Base-by-base conservation (phyloP, 2,329 filamentous ascomycete species). In the Fusarium kyushuense region DNA sequence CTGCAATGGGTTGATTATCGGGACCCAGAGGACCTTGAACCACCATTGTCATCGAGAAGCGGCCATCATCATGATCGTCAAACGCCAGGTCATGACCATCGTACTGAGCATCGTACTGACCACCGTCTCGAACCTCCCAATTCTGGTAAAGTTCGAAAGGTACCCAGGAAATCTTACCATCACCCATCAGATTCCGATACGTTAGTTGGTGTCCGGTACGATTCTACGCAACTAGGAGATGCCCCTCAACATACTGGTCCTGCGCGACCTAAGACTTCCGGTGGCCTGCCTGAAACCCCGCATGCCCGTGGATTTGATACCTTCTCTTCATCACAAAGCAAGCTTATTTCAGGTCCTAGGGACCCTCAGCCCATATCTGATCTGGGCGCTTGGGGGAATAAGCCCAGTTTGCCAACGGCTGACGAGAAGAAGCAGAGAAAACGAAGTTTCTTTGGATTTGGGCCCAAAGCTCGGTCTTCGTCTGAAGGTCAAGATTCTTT, bases 361-460 rank as follows among this genome's bases (percentile, higher is more conserved):
- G 96, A 97, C 76, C 90, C 91, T 17, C 88, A 92, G 48, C 85
- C 93, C 19, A 97, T 98, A 67, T 90, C 94, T 27, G 92, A 97
- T 76, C 86, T 89, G 17, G 87, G 89, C n/a, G 85, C 88, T 7
- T 97, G 94, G 93, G 94, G 94, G n/a, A 93, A 92, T 77, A 96
- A 90, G 78, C 77, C 86, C n/a, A 82, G 81, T 13, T 76, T 85
- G 27, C 59, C 85, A 77, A 67, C 84, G 67, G 55, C 81, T 79
- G 90, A 93, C 32, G 94, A 96, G 75, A 96, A 96, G 79, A 92
- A 91, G 79, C 84, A 84, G 56, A 87, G 93, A 77, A 97, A 97
- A 85, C 80, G 91, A 81, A 85, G 91, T 85, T 83, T 96, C 86
- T 82, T 93, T 82, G 82, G 94, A 80, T 86, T 90, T 67, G 87